Conservation (phyloP, 495 filamentous ascomycete species). For the Chaetomium tenue region DNA sequence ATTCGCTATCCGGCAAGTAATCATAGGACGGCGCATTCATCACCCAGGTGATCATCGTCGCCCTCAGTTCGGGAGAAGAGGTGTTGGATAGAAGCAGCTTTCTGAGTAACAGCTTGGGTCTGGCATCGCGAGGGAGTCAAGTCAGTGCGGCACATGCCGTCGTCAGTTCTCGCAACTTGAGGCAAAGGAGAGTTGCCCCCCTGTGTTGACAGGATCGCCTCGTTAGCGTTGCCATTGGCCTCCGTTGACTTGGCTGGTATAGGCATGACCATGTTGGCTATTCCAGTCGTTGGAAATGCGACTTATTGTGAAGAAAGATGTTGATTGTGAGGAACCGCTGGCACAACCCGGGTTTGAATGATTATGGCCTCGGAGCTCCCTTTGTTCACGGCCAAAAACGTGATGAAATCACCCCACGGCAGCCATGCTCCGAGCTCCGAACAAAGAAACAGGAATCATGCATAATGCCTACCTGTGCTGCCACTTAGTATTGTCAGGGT, state of each 20-base stretch:
- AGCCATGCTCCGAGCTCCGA: background rate
- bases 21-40: background rate
- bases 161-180: background rate
- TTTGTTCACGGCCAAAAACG: background rate
- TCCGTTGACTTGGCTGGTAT: background rate
- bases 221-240: background rate
- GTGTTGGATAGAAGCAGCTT: background rate
- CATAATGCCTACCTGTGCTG: background rate
- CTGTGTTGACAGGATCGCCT: background rate
- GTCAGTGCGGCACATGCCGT: background rate
- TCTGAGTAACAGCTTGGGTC: background rate
- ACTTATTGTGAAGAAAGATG: background rate
- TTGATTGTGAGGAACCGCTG: no score
- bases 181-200: background rate
- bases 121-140: background rate
- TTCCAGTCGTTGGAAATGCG: background rate
- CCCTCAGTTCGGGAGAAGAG: background rate
- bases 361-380: background rate
- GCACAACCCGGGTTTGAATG: no score
- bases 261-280: background rate
- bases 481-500: background rate
- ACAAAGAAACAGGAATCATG: background rate
- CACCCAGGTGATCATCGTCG: conserved; percentile 3
- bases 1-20: no score
- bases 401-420: background rate